Evolutionary conservation across 2,329 filamentous ascomycete genomes (phyloP).

Genomic region (Mycosphaerelloides madeirae): DNA sequence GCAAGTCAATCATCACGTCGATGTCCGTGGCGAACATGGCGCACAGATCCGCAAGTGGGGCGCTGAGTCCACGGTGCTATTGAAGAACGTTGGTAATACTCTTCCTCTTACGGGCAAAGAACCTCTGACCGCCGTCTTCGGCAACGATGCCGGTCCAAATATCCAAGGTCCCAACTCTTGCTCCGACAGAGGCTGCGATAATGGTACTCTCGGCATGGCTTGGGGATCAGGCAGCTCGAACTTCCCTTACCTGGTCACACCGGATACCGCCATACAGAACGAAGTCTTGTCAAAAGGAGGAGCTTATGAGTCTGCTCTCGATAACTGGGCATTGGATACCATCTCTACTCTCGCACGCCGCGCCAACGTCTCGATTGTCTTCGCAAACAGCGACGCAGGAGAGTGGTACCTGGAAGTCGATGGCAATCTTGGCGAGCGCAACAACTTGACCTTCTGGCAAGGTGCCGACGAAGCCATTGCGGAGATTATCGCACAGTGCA

Average conservation of each 20-base stretch:
- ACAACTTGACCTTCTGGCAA: conserved; percentile 44
- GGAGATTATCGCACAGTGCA: conserved; percentile 40
- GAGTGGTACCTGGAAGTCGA: conserved; percentile 47
- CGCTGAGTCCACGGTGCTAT: conserved; percentile 49
- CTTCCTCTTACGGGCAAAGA: conserved; percentile 48
- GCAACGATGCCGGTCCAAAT: conserved; percentile 46
- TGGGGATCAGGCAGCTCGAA: conserved; percentile 44
- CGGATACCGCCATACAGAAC: conserved; percentile 28
- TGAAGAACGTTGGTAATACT: conserved; percentile 60
- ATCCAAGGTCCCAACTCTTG: conserved; percentile 45
- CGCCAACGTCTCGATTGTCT: conserved; percentile 39
- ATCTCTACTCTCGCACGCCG: conserved; percentile 29
- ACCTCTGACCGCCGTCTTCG: conserved; percentile 47
- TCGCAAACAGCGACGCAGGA: conserved; percentile 46
- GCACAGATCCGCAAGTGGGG: conserved; percentile 63
- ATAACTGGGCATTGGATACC: conserved; percentile 24
- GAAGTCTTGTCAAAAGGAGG: conserved; percentile 21
- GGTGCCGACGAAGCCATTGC: conserved; percentile 54
- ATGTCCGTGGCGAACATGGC: conserved; percentile 71
- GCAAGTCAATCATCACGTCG: conserved; percentile 70
- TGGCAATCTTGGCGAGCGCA: conserved; percentile 44
- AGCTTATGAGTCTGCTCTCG: conserved; percentile 23
- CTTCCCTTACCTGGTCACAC: conserved; percentile 31
- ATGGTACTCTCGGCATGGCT: conserved; percentile 44
- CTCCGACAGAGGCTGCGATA: conserved; percentile 41